Percentiles rank a stretch among this genome's conserved stretches.
These are phyloP conservation scores for Fusarium palustre DNA, from an alignment of 2,329 filamentous ascomycete species.

Conservation along the genomic window DNA sequence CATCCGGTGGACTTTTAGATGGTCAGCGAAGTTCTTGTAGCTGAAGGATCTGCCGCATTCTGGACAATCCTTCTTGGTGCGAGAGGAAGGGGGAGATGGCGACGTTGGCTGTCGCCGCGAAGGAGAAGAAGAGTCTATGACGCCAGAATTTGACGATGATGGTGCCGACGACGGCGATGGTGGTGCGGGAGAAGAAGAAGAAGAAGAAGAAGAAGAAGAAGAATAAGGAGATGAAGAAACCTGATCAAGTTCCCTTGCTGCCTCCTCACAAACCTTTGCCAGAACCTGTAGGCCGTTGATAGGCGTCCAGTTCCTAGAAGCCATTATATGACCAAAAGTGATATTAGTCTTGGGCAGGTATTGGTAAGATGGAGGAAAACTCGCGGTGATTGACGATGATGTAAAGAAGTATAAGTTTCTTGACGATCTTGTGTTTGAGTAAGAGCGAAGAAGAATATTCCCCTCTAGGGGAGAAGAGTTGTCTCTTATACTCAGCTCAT, in stretches of 20 bases:
- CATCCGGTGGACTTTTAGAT: neutral
- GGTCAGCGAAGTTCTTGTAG: neutral
- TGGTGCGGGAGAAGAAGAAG: neutral
- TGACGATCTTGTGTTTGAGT: neutral
- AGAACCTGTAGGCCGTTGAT: neutral
- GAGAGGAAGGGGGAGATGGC: neutral
- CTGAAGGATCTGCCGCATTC: fast-evolving
- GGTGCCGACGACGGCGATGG: too few species aligned
- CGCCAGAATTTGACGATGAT: too few species aligned
- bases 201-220: neutral
- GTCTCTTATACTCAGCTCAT: neutral
- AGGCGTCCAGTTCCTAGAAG: neutral
- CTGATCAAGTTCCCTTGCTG: neutral
- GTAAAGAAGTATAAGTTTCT: neutral
- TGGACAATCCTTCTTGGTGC: neutral
- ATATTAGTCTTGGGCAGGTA: neutral
- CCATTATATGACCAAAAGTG: too few species aligned
- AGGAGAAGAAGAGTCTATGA: too few species aligned
- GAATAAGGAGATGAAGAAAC: neutral
- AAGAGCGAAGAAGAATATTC: neutral
- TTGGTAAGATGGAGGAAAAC: neutral
- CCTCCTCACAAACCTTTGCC: too few species aligned
- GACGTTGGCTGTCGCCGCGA: too few species aligned
- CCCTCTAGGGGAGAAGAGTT: fast-evolving
- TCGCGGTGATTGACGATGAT: neutral